Evolutionary conservation across 208 protist genomes (phyloP).

Genomic region (Novymonas esmeraldas): DNA sequence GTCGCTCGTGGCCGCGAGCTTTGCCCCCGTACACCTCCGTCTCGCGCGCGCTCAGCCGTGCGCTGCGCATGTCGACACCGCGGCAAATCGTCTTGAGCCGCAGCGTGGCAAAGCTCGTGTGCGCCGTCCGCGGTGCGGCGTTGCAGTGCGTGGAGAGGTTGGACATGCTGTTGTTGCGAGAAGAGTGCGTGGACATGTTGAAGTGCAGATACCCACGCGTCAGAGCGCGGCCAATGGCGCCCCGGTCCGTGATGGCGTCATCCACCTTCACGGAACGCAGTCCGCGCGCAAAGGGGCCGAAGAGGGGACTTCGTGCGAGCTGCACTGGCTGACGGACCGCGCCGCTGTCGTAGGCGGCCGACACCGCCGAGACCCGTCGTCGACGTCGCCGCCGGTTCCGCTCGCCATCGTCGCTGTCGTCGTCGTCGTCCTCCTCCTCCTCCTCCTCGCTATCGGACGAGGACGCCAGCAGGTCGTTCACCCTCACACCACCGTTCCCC

Average conservation of each 20-base stretch:
- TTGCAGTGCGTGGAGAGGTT: neutral
- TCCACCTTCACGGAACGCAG: conserved; percentile 2
- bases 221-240: neutral
- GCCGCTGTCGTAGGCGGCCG: neutral
- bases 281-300: conserved; percentile 16
- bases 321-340: neutral
- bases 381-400: neutral
- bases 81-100: conserved; percentile 18
- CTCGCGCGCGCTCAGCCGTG: conserved; percentile 17
- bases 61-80: conserved; percentile 15
- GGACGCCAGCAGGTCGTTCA: conserved; percentile 12
- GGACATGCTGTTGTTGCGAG: conserved; percentile 8
- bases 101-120: conserved; percentile 27
- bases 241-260: neutral
- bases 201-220: conserved; percentile 21
- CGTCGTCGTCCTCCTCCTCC: neutral
- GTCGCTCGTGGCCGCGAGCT: neutral
- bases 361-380: neutral
- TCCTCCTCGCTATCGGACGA: neutral
- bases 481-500: neutral
- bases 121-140: neutral
- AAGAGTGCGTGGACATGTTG: conserved; percentile 14
- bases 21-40: neutral
- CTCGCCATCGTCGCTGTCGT: neutral
- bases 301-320: conserved; percentile 25